Evolutionary conservation across 192 early-diverging fungal species (phyloP), one percentile per base, ranked within the genome.

Genomic region (Backusella westeae): DNA sequence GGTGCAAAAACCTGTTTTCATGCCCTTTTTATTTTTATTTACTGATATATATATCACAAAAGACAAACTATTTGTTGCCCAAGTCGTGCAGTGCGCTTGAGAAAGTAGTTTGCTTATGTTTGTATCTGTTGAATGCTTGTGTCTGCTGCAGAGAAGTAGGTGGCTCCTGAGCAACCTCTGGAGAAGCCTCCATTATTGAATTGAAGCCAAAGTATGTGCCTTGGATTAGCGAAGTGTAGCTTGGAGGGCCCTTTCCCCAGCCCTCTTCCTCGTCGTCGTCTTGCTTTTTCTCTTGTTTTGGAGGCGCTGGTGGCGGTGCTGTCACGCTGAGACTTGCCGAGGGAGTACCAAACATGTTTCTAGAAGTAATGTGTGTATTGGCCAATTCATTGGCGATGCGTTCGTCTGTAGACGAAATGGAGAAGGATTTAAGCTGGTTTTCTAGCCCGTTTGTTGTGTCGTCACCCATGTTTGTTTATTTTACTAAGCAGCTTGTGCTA

Each of bases 151-250:
- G 10, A 14, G 26, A 2, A 12, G 56, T 63, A 4, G 23, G 56
- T 14, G 23, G 12, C 26, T 63, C 56, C 12, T 29, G 21, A 5
- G 56, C 10, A 5, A 63, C 56, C 26, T 63, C 56, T 63, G 21
- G 56, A 7, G 70, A 39, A n/a, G 70, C 2, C 29, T 71, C 70
- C 70, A 71, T 71, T 8, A 71, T 49, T 12, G 70, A 71, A 49
- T 71, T 71, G 5, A 71, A 71, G 3, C 70, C 70, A 49, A 71
- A 71, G 9, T 71, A 71, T 3, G 70, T 71, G 12, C 70, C 70
- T 49, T 71, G 39, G 10, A 39, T 32, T 15, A 71, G 15, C 29
- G 70, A 44, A 5, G 42, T 49, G 19, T 71, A 71, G 3, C 70
- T 44, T 8, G 70, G 70, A 17, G 70, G 70, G 1, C 70, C 70